Evolutionary conservation across 2,329 filamentous ascomycete genomes (phyloP), one percentile per base, ranked within the genome.

Genomic region (Pseudopithomyces chartarum): DNA sequence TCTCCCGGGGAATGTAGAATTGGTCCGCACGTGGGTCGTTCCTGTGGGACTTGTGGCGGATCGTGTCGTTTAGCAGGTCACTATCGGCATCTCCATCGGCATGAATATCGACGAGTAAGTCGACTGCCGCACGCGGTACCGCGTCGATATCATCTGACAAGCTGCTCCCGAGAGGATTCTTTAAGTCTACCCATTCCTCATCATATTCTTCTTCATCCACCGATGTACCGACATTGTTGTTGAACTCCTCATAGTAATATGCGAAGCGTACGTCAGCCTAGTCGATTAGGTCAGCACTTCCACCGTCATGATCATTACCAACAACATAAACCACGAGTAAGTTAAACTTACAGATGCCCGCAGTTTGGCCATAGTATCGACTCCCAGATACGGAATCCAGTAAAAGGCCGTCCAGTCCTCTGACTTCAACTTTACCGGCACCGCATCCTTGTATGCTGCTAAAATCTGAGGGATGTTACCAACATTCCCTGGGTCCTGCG

Each of bases 391-490:
- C 6, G 44, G 44, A 15, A 47, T 47, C 44, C 44, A 47, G 44
- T 47, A 47, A 34, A 47, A 47, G 44, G 17, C 44, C 23, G 44
- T 47, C 44, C 44, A 47, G 15, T 47, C 32, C 32, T 47, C 44
- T 26, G 44, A 47, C 15, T 12, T 19, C 44, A 47, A 34, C 44
- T 26, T 26, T 13, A 47, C 44, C 15, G 44, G 44, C 23, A 47
- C 44, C 23, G 26, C 44, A 26, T 47, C 44, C 13, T 26, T 47
- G 23, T 47, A 47, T 47, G 44, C 44, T 26, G 40, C 23, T 10
- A 44, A 22, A 22, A 44, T 44, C 40, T 44, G 40, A 20, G 40
- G 40, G 23, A 44, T 44, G 40, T 44, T 44, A 6, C 40, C 40
- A 12, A 44, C 40, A 22, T 44, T 44, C n/a, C 10, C 22, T 23